Percentiles rank a stretch among this genome's conserved stretches.
Conservation (phyloP, 306 rosid species). For the Trifolium pratense region DNA sequence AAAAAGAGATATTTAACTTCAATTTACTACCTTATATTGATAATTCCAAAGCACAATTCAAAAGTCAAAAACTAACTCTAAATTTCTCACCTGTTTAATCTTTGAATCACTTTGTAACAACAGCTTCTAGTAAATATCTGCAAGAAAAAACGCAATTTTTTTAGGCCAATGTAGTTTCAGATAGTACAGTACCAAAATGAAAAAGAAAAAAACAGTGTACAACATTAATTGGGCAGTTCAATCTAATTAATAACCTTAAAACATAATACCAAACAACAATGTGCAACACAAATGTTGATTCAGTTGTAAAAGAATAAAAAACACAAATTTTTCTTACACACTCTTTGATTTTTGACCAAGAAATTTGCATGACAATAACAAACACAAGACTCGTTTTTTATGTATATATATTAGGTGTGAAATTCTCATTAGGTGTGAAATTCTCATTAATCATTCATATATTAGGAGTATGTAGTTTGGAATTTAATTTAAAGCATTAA, state of each 20-base stretch:
- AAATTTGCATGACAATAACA: constrained; percentile 41
- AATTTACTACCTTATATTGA: constrained; percentile 39
- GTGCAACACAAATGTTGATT: not conserved
- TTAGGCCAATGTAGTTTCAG: constrained; percentile 21
- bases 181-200: constrained; percentile 1
- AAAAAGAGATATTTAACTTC: not conserved
- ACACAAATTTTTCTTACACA: constrained; percentile 18
- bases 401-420: not conserved
- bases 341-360: constrained; percentile 33
- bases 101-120: constrained; percentile 23
- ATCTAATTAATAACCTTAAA: constrained; percentile 48
- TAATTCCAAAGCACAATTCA: not conserved
- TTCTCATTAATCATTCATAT: no score
- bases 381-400: not conserved
- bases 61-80: not conserved
- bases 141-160: constrained; percentile 30
- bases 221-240: constrained; percentile 54
- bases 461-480: no score
- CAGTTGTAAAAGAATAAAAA: no score
- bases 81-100: constrained; percentile 7
- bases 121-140: not conserved
- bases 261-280: constrained; percentile 48
- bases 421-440: not conserved
- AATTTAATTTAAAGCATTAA: not conserved
- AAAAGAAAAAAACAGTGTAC: not conserved